Conservation (phyloP, 2,329 filamentous ascomycete species). For the Exserohilum rostratum region DNA sequence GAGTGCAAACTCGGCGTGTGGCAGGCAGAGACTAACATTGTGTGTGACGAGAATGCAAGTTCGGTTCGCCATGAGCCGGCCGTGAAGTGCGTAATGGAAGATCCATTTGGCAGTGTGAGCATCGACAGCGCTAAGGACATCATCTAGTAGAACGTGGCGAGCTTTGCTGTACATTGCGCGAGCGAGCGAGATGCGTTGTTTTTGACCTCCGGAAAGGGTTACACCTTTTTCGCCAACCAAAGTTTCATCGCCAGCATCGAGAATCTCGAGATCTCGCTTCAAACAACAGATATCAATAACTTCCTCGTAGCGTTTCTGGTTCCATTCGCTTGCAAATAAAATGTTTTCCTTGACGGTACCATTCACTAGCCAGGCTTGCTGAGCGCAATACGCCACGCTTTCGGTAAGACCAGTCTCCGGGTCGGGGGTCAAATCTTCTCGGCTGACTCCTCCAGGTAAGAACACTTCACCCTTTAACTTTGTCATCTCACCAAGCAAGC, state of each 20-base stretch:
- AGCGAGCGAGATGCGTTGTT: slow-evolving; percentile 96
- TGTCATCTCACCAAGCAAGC: slow-evolving; percentile 94
- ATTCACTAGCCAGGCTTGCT: slow-evolving; percentile 96
- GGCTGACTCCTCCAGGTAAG: slow-evolving; percentile 82
- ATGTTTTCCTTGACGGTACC: slow-evolving; percentile 97
- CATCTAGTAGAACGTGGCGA: slow-evolving; percentile 86
- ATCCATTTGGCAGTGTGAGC: slow-evolving; percentile 99
- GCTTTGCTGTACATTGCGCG: slow-evolving; percentile 96
- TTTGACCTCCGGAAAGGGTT: slow-evolving; percentile 93
- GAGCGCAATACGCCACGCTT: slow-evolving; percentile 93
- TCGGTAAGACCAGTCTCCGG: slow-evolving; percentile 86
- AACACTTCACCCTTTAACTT: slow-evolving; percentile 79
- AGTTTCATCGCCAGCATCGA: slow-evolving; percentile 91
- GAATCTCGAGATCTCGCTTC: slow-evolving; percentile 87
- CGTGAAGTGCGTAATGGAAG: slow-evolving; percentile 89
- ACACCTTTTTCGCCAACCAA: slow-evolving; percentile 97
- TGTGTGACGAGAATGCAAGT: slow-evolving; percentile 97
- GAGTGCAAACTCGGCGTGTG: slow-evolving; percentile 79
- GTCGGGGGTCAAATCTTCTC: slow-evolving; percentile 82
- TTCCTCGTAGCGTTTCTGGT: slow-evolving; percentile 82
- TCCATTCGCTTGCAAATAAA: slow-evolving; percentile 79
- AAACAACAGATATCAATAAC: slow-evolving; percentile 91
- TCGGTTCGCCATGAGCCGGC: slow-evolving; percentile 83
- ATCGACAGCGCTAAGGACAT: slow-evolving; percentile 95
- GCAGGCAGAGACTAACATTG: slow-evolving; percentile 87